Base-by-base conservation (phyloP, 2,329 filamentous ascomycete genomes). In the Ophiostoma perfectum region DNA sequence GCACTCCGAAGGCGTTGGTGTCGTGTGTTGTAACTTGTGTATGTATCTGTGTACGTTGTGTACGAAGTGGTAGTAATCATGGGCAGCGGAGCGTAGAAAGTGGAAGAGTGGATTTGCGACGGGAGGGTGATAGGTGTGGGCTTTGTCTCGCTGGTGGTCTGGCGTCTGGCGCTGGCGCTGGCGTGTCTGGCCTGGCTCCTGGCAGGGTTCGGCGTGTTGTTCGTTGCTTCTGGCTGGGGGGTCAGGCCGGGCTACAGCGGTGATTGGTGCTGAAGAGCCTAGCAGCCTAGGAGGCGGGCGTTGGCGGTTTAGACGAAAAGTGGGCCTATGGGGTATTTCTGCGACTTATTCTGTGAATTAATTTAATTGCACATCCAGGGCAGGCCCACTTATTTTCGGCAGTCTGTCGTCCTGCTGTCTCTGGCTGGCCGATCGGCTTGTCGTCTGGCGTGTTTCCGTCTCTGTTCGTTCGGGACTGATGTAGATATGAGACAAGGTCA, bases 251-350 rank as follows among this genome's bases (percentile, higher is more conserved):
- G 7, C 42, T 45, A 45, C 42, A 45, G 49, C 49, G 49, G 18
- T 55, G 49, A 55, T 55, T 55, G 49, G 49, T 55, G 49, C 49
- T 55, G 49, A 36, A 55, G 49, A 55, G 49, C 18, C 49, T 12
- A 5, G 27, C n/a, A 55, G 49, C 9, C 6, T 47, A 55, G 9
- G 49, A 44, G 49, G 49, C n/a, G 45, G n/a, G 11, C 11, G 49
- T 3, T 55, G 49, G 49, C 49, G 49, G 49, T 55, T 55, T 55
- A 55, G 27, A 18, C 49, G n/a, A 12, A 55, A 27, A 27, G 49
- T 55, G 49, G 49, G 49, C 27, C 49, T 27, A n/a, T n/a, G 18
- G 18, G 49, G n/a, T 55, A 14, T 55, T 27, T 27, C 27, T 27
- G 49, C 12, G 8, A 8, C 6, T 55, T 55, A 27, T 55, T 55